These are phyloP conservation scores for Auriscalpium microsporum DNA, from an alignment of 768 basidiomycete species.

Conservation along the genomic window DNA sequence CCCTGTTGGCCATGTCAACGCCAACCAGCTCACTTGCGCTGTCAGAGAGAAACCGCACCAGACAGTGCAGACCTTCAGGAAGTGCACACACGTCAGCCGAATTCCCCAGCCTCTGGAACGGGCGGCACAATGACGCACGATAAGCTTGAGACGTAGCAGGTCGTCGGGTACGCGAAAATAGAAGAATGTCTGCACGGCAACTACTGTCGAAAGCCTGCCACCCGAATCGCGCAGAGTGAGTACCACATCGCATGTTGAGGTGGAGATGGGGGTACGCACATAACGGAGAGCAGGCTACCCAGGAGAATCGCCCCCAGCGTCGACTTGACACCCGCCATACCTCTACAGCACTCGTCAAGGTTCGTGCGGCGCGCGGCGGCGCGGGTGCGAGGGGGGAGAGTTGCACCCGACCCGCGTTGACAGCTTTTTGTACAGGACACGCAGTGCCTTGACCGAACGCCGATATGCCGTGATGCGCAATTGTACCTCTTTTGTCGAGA, in stretches of 20 bases:
- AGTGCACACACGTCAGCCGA: neutral
- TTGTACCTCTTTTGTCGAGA: no score
- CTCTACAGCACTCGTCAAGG: no score
- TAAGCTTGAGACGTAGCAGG: neutral
- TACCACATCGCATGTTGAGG: neutral
- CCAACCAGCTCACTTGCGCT: neutral
- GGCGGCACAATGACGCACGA: neutral
- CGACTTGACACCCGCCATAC: neutral
- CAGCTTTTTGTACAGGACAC: no score
- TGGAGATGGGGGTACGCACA: neutral
- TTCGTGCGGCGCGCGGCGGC: no score
- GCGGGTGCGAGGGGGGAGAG: no score
- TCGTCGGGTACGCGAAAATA: conserved; percentile 6
- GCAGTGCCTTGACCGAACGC: no score
- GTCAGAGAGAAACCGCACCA: neutral
- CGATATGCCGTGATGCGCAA: no score
- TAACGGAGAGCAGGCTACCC: neutral
- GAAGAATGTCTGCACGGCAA: conserved; percentile 4
- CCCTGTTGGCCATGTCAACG: neutral
- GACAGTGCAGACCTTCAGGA: no score
- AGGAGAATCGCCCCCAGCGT: conserved; percentile 7
- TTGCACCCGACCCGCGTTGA: no score
- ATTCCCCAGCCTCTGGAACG: neutral
- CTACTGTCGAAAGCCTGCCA: conserved; percentile 4
- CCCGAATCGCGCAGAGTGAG: neutral